These are phyloP conservation scores for Chlorociboria aeruginascens DNA, from an alignment of 495 filamentous ascomycete genomes.

Conservation along the genomic window DNA sequence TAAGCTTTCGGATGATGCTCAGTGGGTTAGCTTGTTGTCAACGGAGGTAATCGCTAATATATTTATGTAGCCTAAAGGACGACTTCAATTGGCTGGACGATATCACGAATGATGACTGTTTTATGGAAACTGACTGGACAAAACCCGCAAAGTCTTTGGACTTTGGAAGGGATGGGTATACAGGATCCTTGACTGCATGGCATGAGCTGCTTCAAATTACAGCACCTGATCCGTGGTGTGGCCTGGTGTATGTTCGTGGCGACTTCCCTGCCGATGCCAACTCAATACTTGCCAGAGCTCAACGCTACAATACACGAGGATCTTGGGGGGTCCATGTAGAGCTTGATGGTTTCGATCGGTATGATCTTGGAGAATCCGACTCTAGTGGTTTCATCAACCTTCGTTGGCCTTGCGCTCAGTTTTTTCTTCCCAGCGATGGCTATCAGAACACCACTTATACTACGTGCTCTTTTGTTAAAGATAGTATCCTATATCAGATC, in stretches of 20 bases:
- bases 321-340: not conserved
- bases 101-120: too few species aligned
- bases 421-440: not conserved
- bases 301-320: not conserved
- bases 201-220: slow-evolving; percentile 11
- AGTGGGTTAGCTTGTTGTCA: too few species aligned
- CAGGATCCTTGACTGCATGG: slow-evolving; percentile 5
- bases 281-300: slow-evolving; percentile 9
- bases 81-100: too few species aligned
- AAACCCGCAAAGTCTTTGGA: slow-evolving; percentile 7
- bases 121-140: too few species aligned
- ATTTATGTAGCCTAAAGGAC: too few species aligned
- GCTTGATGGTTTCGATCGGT: not conserved
- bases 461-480: slow-evolving; percentile 5
- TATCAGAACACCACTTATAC: slow-evolving; percentile 1
- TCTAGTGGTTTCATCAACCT: slow-evolving; percentile 6
- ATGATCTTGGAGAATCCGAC: not conserved
- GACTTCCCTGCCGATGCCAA: slow-evolving; percentile 5
- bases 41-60: too few species aligned
- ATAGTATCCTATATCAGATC: slow-evolving; percentile 6
- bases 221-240: slow-evolving; percentile 6
- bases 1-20: too few species aligned
- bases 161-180: slow-evolving; percentile 11
- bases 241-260: slow-evolving; percentile 4
- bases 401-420: slow-evolving; percentile 12